Conservation (phyloP, 345 rosid genomes). For the Populus deltoides region DNA sequence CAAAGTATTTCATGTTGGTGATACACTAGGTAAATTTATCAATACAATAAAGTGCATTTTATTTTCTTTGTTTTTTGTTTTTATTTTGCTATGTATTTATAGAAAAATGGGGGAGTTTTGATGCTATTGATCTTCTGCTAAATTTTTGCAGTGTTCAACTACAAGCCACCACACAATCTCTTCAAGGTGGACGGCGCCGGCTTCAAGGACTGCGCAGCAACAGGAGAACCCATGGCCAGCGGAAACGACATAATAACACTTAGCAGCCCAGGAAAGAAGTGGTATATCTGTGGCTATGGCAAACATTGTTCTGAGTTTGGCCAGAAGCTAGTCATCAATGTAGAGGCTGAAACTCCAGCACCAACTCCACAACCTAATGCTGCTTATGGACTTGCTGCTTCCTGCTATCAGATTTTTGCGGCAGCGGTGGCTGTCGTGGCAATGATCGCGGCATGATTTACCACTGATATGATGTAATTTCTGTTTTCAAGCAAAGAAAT, state of each 20-base stretch:
- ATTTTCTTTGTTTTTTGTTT: background rate
- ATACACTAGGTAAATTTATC: conserved; percentile 24
- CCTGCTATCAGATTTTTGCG: background rate
- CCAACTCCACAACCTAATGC: conserved; percentile 4
- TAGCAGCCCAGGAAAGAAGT: conserved; percentile 27
- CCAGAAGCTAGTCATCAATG: conserved; percentile 38
- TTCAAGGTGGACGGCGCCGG: conserved; percentile 21
- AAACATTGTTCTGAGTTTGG: conserved; percentile 26
- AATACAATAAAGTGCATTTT: background rate
- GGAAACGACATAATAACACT: conserved; percentile 44
- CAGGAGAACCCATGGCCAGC: background rate
- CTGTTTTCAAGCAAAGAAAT: background rate
- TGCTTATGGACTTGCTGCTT: background rate
- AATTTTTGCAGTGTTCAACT: conserved; percentile 34
- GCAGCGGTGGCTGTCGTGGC: background rate
- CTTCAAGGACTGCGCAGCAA: conserved; percentile 29
- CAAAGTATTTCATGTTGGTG: conserved; percentile 34
- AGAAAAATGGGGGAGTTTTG: background rate
- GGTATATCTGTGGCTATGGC: conserved; percentile 45
- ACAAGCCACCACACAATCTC: conserved; percentile 34
- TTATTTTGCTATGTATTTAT: background rate
- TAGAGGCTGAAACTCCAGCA: conserved; percentile 1
- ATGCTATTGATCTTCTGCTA: background rate
- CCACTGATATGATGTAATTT: background rate
- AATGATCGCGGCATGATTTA: background rate